phyloP scores from a whole-genome alignment of 2,329 filamentous ascomycete genomes.

The Xylariaceae sp. region DNA sequence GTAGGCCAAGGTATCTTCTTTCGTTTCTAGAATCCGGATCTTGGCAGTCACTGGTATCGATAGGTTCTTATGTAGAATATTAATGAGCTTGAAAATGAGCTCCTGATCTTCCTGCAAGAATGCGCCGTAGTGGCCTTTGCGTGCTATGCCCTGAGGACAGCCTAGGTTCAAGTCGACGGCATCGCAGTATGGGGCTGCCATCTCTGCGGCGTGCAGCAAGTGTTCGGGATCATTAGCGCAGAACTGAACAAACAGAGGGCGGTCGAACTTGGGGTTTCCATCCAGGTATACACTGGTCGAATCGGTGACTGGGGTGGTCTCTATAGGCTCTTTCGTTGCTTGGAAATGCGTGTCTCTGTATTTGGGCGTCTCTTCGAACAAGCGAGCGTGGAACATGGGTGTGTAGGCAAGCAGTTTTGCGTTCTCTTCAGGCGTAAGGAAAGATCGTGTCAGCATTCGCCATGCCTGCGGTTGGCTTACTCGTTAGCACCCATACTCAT shows the following conservation, averaged over 20 bases:
- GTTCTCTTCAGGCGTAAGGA: slow-evolving; percentile 72
- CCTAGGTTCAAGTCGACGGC: slow-evolving; percentile 95
- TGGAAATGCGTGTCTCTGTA: slow-evolving; percentile 87
- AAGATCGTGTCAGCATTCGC: slow-evolving; percentile 95
- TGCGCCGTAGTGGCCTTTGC: slow-evolving; percentile 88
- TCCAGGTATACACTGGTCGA: slow-evolving; percentile 69
- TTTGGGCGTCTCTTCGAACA: slow-evolving; percentile 78
- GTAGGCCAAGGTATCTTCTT: slow-evolving; percentile 86
- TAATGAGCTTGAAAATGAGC: slow-evolving; percentile 82
- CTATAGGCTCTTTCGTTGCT: slow-evolving; percentile 53
- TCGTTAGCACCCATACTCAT: slow-evolving; percentile 22
- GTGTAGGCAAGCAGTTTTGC: slow-evolving; percentile 82
- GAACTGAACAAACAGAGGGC: slow-evolving; percentile 95
- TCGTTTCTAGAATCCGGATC: slow-evolving; percentile 87
- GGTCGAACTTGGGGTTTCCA: slow-evolving; percentile 82
- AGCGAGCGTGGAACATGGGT: slow-evolving; percentile 93
- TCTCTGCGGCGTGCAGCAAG: slow-evolving; percentile 77
- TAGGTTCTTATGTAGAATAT: slow-evolving; percentile 79
- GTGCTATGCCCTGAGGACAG: slow-evolving; percentile 94
- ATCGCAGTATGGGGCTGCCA: slow-evolving; percentile 87
- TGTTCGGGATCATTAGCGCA: slow-evolving; percentile 88
- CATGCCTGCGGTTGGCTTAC: slow-evolving; percentile 70
- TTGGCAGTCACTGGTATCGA: slow-evolving; percentile 91
- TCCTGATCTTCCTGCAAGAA: slow-evolving; percentile 94
- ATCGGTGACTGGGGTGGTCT: slow-evolving; percentile 24